Conservation (phyloP, 148 eudicot species). For the Chenopodium formosanum region DNA sequence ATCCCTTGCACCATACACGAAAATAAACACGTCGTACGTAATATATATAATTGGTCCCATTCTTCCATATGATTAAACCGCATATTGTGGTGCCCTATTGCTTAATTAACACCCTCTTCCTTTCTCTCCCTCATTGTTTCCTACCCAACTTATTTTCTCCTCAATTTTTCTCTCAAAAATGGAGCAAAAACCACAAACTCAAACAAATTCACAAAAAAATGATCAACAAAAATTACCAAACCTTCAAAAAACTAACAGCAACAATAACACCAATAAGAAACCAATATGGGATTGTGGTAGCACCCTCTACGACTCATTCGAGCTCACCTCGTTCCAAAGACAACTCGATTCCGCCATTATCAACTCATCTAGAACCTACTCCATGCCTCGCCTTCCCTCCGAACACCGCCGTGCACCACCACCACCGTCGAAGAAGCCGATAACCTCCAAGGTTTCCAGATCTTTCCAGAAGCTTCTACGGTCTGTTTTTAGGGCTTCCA, state of each 20-base stretch:
- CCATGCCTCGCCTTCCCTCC: constrained; percentile 82
- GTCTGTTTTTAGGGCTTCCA: constrained; percentile 46
- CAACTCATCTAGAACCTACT: constrained; percentile 51
- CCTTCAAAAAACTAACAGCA: neutral
- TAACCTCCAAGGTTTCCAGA: constrained; percentile 48
- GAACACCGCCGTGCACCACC: constrained; percentile 24
- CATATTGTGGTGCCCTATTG: constrained; percentile 12
- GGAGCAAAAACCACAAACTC: constrained; percentile 19
- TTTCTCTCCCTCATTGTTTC: neutral
- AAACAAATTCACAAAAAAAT: constrained; percentile 15
- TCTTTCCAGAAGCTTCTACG: constrained; percentile 58
- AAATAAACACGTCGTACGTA: neutral
- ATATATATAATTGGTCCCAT: neutral
- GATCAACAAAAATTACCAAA: neutral
- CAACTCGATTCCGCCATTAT: constrained; percentile 72
- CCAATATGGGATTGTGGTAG: constrained; percentile 78
- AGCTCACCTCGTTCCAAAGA: constrained; percentile 58
- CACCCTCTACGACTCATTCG: constrained; percentile 84
- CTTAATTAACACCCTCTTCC: constrained; percentile 1
- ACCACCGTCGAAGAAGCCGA: constrained; percentile 28
- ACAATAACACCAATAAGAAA: constrained; percentile 3
- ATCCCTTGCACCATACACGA: neutral
- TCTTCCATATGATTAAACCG: constrained; percentile 5
- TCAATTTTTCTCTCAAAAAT: neutral
- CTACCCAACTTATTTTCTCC: neutral